Evolutionary conservation across 345 rosid species (phyloP), one percentile per base, ranked within the genome.

Genomic region (Gossypium herbaceum): DNA sequence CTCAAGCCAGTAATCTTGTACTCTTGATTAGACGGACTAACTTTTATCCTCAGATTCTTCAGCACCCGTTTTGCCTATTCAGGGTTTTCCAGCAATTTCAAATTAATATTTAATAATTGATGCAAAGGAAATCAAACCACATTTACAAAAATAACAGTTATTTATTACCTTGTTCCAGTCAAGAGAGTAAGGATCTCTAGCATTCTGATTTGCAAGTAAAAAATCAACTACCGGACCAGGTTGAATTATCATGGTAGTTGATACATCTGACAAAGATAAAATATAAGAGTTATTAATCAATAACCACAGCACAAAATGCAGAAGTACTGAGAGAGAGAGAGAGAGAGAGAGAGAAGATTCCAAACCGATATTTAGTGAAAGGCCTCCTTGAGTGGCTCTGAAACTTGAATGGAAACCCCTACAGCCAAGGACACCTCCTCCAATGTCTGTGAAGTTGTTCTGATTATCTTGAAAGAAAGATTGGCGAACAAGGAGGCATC

Each of bases 401-500:
- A 92, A 94, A 70, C 98, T 94, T 0, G 97, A 87, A 78, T 94
- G 97, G 62, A 91, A 88, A 8, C 97, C 97, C 74, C 91, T 75
- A 64, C 97, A 91, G 10, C 97, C 98, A 12, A 92, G 72, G 48
- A 92, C 95, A 75, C 94, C 92, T 55, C 94, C 97, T 59, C 97
- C 97, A 41, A 94, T 85, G 16, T 80, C 88, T 20, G 85, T 86
- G 81, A 88, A 91, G 58, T 91, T 92, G 17, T 51, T 85, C 10
- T 92, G 89, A 72, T 92, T 92, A 63, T 91, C 87, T 56, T 86
- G 93, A 78, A 94, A 94, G 76, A 88, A 94, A 0, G 97, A 92
- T 65, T 94, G 97, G 15, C 95, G 89, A 45, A 92, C 98, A 73
- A 94, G 93, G 34, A 94, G 93, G 83, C 99, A 95, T 64, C 98